A percentile compares a stretch with the other conserved stretches of the same genome.
phyloP scores from a whole-genome alignment of 495 filamentous ascomycete genomes.

The Xylaria scruposa region DNA sequence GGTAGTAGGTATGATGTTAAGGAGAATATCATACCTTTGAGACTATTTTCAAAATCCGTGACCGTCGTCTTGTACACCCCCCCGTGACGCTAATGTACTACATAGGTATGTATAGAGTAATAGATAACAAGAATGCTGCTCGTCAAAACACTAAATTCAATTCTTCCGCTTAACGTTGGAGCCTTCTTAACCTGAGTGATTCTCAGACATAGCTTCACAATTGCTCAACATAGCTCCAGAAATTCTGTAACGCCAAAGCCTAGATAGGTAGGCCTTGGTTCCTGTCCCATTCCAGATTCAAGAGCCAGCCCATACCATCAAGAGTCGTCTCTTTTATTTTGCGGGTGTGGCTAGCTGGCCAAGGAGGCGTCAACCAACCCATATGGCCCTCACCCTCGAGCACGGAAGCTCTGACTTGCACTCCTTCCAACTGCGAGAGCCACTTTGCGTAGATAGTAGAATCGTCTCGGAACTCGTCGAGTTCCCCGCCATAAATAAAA shows the following conservation, averaged over 20 bases:
- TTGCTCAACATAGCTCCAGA: background rate
- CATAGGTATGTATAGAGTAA: no score
- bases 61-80: no score
- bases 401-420: conserved; percentile 5
- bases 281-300: conserved; percentile 14
- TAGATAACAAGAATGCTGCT: no score
- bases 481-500: conserved; percentile 12
- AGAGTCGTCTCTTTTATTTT: conserved; percentile 3
- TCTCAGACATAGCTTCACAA: no score
- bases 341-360: background rate
- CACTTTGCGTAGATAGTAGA: conserved; percentile 22
- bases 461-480: conserved; percentile 25
- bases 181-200: no score
- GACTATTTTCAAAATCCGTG: no score
- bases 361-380: background rate
- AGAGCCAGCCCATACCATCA: conserved; percentile 10
- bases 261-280: background rate
- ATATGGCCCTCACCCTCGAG: background rate
- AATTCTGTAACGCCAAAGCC: background rate
- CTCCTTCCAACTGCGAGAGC: conserved; percentile 12
- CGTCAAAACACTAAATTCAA: no score
- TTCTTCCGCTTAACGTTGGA: no score
- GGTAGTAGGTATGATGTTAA: no score
- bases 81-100: no score
- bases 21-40: no score